These are phyloP conservation scores for Pontederia paniculata DNA, from an alignment of 176 grass and related monocot genomes.

Conservation along the genomic window DNA sequence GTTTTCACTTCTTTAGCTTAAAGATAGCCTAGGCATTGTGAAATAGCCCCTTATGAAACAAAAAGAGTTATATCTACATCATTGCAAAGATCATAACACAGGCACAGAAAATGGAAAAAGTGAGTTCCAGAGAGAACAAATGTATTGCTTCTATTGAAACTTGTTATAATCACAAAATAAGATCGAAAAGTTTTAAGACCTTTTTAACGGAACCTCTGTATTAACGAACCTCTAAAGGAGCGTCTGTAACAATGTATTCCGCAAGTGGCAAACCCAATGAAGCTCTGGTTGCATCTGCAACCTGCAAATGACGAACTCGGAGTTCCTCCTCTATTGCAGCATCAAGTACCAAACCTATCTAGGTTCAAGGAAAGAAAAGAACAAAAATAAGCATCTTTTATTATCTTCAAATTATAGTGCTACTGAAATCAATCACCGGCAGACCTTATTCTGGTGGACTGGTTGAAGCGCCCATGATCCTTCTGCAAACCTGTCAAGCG, in stretches of 20 bases:
- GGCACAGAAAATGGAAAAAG: too few relatives aligned
- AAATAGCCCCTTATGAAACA: too few relatives aligned
- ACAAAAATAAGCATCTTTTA: neutral
- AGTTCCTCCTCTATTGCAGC: conserved; percentile 81
- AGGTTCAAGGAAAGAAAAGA: neutral
- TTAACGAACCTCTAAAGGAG: conserved; percentile 58
- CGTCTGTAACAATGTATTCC: conserved; percentile 73
- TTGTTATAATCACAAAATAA: neutral
- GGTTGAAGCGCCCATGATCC: conserved; percentile 75
- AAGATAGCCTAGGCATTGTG: too few relatives aligned
- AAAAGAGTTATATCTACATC: too few relatives aligned
- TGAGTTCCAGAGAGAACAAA: too few relatives aligned
- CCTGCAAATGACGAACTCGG: conserved; percentile 65
- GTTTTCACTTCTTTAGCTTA: too few relatives aligned
- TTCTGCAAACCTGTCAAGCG: conserved; percentile 70
- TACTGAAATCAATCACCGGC: too few relatives aligned
- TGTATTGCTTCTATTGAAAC: too few relatives aligned
- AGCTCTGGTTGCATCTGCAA: conserved; percentile 65
- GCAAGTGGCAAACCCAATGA: conserved; percentile 62
- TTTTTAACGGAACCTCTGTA: neutral
- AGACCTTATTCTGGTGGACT: conserved; percentile 72
- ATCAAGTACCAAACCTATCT: conserved; percentile 93
- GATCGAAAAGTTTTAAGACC: neutral
- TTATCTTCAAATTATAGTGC: too few relatives aligned
- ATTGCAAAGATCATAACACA: too few relatives aligned